These are phyloP conservation scores for Bryoerythrophyllum caledonicum DNA, from an alignment of 225 moss, liverwort and hornwort genomes.

Conservation along the genomic window DNA sequence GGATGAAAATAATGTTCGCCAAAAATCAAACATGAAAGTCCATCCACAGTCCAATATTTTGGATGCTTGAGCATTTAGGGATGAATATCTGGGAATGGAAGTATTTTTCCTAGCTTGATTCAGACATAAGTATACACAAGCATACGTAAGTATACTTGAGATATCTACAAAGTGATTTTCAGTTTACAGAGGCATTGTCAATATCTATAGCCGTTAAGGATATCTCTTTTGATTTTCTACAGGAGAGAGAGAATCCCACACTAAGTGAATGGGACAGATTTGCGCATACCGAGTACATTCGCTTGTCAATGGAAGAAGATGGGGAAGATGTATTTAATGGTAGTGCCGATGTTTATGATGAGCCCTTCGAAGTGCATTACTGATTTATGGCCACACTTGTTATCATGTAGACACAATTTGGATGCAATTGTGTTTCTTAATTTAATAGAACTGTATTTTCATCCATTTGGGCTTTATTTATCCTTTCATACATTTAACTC, in stretches of 20 bases:
- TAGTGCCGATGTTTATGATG: slow-evolving; percentile 92
- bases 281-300: slow-evolving; percentile 90
- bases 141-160: too few relatives aligned
- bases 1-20: too few relatives aligned
- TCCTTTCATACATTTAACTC: not conserved
- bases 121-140: too few relatives aligned
- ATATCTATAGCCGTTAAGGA: too few relatives aligned
- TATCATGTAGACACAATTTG: not conserved
- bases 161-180: too few relatives aligned
- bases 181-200: too few relatives aligned
- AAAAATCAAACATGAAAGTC: too few relatives aligned
- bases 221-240: not conserved
- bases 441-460: not conserved
- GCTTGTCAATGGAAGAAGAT: slow-evolving; percentile 95
- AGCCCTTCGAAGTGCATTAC: slow-evolving; percentile 44
- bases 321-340: slow-evolving; percentile 91
- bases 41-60: too few relatives aligned
- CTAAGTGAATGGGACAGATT: slow-evolving; percentile 95
- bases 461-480: not conserved
- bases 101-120: too few relatives aligned
- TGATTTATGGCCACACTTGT: not conserved
- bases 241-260: slow-evolving; percentile 91
- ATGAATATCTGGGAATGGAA: too few relatives aligned
- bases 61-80: not conserved
- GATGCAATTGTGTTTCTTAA: not conserved